A percentile compares a stretch with the other conserved stretches of the same genome.
These are phyloP conservation scores for Neoscytalidium dimidiatum DNA, from an alignment of 2,329 filamentous ascomycete species.

Conservation along the genomic window DNA sequence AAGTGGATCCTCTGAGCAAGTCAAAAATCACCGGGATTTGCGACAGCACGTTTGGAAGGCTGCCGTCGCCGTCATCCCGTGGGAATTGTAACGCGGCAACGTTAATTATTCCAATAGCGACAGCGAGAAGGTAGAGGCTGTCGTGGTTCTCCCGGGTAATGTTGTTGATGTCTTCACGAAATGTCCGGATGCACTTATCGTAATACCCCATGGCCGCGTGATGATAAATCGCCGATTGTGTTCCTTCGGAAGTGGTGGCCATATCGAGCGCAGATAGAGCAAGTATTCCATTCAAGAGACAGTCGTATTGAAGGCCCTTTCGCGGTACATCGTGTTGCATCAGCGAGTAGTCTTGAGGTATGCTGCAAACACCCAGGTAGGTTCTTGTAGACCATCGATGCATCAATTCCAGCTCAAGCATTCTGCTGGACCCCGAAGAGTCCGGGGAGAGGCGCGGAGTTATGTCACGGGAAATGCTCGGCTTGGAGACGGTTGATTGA, in stretches of 20 bases:
- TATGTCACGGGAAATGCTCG: background rate
- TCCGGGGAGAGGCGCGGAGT: conserved; percentile 10
- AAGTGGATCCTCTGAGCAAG: background rate
- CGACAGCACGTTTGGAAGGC: background rate
- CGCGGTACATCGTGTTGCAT: conserved; percentile 27
- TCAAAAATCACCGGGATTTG: background rate
- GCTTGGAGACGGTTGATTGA: background rate
- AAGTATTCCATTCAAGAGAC: background rate
- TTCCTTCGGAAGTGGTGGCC: conserved; percentile 21
- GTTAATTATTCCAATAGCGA: background rate
- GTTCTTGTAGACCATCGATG: conserved; percentile 54
- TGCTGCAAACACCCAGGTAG: conserved; percentile 41
- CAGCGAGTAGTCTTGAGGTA: conserved; percentile 42
- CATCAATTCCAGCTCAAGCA: conserved; percentile 54
- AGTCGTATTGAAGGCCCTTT: background rate
- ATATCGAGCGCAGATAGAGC: conserved; percentile 29
- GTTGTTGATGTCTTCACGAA: conserved; percentile 31
- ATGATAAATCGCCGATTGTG: conserved; percentile 28
- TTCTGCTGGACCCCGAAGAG: conserved; percentile 21
- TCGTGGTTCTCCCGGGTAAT: conserved; percentile 33
- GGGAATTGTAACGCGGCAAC: background rate
- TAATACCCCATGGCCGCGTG: conserved; percentile 39
- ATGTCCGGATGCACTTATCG: conserved; percentile 33
- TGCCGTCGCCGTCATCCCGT: background rate
- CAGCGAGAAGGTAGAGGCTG: conserved; percentile 26